Base-by-base conservation (phyloP, 805 yeast genomes). In the Tetrapisispora pingtungensis region DNA sequence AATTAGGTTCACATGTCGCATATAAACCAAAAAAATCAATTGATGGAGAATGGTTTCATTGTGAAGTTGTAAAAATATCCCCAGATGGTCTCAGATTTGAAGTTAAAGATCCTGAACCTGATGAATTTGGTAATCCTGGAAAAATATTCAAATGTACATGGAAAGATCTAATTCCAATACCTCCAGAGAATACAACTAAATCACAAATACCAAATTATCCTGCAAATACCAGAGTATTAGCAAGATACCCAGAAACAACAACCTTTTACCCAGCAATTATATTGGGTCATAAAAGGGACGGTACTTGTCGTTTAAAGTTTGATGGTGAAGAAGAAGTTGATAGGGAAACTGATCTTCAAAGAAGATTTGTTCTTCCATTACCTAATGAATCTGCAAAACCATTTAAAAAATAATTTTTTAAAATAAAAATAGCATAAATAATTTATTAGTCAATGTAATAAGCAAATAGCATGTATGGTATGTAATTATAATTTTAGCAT, bases 311-410 rank as follows among this genome's bases (percentile, higher is more conserved):
- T 50, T 69, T 93, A 45, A 77, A 78, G 56, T 93, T 93, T 57
- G 97, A 90, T 52, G 98, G 97, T 10, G 99, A 93, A 61, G 98
- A 93, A 59, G 98, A 93, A 56, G 95, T 80, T 0, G 89, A 85
- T 38, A 93, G 90, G 60, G 96, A 90, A 59, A 93, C 97, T 0
- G 95, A 88, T 55, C 97, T 93, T 4, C 85, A 80, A 43, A 72
- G 97, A 53, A 68, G 88, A 44, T 71, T 84, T 45, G 98, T 93
- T 3, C 69, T 93, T 39, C 89, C 93, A 10, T 80, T 70, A 51
- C 90, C 90, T 7, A 59, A 49, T 33, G 47, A 51, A 7, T 58
- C 62, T 5, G 46, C 63, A 7, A 39, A 41, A 18, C 58, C 57
- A 27, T 44, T 52, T 14, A 56, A 52, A 49, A 53, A 50, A 39